Percentiles rank a stretch among this genome's conserved stretches.
Evolutionary conservation across 2,329 filamentous ascomycete genomes (phyloP).

Genomic region (Trichoderma semiorbis): DNA sequence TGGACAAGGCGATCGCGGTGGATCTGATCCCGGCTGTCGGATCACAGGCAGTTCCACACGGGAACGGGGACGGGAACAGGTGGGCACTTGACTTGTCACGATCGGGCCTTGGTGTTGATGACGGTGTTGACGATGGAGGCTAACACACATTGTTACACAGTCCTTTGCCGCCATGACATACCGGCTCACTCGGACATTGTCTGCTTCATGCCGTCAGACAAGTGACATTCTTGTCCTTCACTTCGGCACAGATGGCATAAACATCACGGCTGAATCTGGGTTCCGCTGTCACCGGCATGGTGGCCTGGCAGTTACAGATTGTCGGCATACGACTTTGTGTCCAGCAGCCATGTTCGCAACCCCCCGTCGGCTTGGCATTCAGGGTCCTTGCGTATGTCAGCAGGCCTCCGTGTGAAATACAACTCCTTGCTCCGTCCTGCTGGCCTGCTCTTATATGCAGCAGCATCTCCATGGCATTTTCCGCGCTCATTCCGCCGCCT

Average conservation of each 20-base stretch:
- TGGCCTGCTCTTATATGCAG: neutral
- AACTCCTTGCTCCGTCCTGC: neutral
- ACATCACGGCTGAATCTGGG: neutral
- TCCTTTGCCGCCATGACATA: neutral
- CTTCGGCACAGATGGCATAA: neutral
- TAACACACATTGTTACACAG: neutral
- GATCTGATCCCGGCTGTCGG: conserved; percentile 6
- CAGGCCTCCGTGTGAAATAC: neutral
- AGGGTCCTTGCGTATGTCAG: neutral
- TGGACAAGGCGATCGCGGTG: neutral
- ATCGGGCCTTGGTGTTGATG: neutral
- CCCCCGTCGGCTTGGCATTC: neutral
- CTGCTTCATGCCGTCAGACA: neutral
- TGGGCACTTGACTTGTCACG: neutral
- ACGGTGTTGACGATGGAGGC: neutral
- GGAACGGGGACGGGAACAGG: neutral
- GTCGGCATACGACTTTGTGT: neutral
- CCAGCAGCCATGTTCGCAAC: neutral
- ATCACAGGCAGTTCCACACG: neutral
- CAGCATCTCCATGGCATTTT: neutral
- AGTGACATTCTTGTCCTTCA: neutral
- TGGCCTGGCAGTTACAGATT: neutral
- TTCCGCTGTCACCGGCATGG: neutral
- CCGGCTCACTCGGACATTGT: neutral
- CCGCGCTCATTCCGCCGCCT: neutral